These are phyloP conservation scores for Beauveria australis DNA, from an alignment of 2,329 filamentous ascomycete genomes.

Conservation along the genomic window DNA sequence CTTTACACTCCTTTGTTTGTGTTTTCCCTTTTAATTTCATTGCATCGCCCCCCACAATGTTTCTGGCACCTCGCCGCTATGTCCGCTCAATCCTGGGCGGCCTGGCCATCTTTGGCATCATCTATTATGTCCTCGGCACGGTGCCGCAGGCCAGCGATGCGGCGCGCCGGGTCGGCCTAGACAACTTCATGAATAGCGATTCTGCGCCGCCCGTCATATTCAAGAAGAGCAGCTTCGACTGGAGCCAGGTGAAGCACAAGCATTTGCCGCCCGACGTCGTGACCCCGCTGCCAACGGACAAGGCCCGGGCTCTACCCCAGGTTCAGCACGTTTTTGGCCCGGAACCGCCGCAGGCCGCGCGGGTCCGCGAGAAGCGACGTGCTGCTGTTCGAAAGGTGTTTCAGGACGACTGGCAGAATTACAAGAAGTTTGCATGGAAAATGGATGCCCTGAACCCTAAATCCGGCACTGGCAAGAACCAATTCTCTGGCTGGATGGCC, in stretches of 20 bases:
- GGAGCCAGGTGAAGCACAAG: slow-evolving; percentile 22
- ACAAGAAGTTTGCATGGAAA: slow-evolving; percentile 55
- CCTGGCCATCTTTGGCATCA: not conserved
- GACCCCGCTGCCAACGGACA: slow-evolving; percentile 18
- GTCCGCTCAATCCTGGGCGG: slow-evolving; percentile 7
- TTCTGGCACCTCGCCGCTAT: slow-evolving; percentile 2
- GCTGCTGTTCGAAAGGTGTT: slow-evolving; percentile 27
- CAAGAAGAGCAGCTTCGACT: slow-evolving; percentile 29
- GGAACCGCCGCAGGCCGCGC: slow-evolving; percentile 19
- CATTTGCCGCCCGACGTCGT: slow-evolving; percentile 18
- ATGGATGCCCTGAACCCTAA: slow-evolving; percentile 55
- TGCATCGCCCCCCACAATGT: not conserved
- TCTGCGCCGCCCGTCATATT: slow-evolving; percentile 4
- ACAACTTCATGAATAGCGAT: slow-evolving; percentile 24
- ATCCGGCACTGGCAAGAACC: slow-evolving; percentile 41
- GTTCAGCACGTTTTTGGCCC: slow-evolving; percentile 28
- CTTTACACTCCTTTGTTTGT: not conserved
- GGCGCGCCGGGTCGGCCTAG: slow-evolving; percentile 14
- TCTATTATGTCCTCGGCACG: slow-evolving; percentile 4
- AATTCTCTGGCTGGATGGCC: slow-evolving; percentile 60
- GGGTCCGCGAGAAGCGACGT: slow-evolving; percentile 23
- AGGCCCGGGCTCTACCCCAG: slow-evolving; percentile 19
- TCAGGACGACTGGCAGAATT: slow-evolving; percentile 42
- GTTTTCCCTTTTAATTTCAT: not conserved
- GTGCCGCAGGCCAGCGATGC: not conserved